Evolutionary conservation across 1,139 yeast species (phyloP).

Genomic region (Geotrichum armillariae): DNA sequence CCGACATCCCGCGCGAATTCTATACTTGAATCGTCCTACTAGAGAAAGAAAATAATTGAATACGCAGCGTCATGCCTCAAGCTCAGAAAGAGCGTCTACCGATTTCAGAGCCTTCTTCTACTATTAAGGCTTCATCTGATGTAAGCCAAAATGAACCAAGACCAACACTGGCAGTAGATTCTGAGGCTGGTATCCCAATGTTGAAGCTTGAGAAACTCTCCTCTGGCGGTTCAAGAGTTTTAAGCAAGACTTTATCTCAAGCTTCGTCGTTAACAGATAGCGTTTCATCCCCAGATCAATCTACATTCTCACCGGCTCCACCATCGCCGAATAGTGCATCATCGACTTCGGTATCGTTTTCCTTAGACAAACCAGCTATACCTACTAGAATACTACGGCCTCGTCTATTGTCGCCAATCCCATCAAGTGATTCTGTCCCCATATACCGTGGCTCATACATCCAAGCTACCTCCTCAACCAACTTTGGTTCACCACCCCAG

Average conservation of each 20-base stretch:
- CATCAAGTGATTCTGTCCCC: slow-evolving; percentile 22
- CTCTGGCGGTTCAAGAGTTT: slow-evolving; percentile 13
- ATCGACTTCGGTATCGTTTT: slow-evolving; percentile 5
- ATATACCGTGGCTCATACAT: slow-evolving; percentile 29
- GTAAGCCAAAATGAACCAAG: no score
- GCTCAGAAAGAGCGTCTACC: no score
- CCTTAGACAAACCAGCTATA: neutral
- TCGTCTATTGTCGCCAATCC: slow-evolving; percentile 17
- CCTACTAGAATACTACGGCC: slow-evolving; percentile 5
- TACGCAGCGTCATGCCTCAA: no score
- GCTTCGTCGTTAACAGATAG: slow-evolving; percentile 15
- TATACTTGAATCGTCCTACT: no score
- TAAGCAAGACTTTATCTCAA: slow-evolving; percentile 16
- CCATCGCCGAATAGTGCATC: neutral
- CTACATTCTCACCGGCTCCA: neutral
- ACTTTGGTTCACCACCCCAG: slow-evolving; percentile 9
- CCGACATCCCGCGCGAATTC: no score
- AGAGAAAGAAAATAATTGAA: no score
- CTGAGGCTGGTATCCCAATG: neutral
- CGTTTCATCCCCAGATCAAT: neutral
- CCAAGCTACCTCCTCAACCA: neutral
- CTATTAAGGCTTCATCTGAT: no score
- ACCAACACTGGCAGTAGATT: neutral
- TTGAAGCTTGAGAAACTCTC: slow-evolving; percentile 15
- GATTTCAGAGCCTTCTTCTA: no score